Evolutionary conservation across 1,139 yeast genomes (phyloP).

Genomic region (Yarrowia galli): DNA sequence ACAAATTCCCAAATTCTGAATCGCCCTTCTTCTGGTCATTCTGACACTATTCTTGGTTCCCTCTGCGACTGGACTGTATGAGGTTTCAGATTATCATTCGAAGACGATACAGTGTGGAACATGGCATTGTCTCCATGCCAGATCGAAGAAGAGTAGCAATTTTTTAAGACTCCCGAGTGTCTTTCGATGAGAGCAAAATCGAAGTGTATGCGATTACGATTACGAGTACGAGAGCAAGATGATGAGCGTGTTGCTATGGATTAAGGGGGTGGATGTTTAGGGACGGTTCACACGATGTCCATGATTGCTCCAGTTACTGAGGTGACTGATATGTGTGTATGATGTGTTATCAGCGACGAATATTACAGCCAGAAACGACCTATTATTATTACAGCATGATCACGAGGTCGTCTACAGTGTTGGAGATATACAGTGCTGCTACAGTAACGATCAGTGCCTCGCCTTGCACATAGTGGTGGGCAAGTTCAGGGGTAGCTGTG

Average conservation of each 20-base stretch:
- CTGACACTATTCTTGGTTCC: not conserved
- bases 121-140: conserved; percentile 17
- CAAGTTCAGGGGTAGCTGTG: not conserved
- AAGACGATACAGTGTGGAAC: conserved; percentile 16
- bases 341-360: not conserved
- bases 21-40: not conserved
- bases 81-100: conserved; percentile 6
- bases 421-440: conserved; percentile 7
- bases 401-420: not conserved
- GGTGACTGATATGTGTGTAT: too few relatives aligned
- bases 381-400: conserved; percentile 2
- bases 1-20: too few relatives aligned
- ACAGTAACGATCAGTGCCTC: not conserved
- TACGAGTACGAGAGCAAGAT: not conserved
- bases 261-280: not conserved
- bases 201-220: not conserved
- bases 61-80: not conserved
- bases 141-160: conserved; percentile 18
- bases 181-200: not conserved
- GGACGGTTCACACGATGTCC: too few relatives aligned
- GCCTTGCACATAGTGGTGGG: not conserved
- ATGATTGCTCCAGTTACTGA: too few relatives aligned
- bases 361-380: not conserved
- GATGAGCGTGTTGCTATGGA: not conserved
- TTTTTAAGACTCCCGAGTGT: not conserved